Evolutionary conservation across 2,329 filamentous ascomycete genomes (phyloP).

Genomic region (Knufia petricola): DNA sequence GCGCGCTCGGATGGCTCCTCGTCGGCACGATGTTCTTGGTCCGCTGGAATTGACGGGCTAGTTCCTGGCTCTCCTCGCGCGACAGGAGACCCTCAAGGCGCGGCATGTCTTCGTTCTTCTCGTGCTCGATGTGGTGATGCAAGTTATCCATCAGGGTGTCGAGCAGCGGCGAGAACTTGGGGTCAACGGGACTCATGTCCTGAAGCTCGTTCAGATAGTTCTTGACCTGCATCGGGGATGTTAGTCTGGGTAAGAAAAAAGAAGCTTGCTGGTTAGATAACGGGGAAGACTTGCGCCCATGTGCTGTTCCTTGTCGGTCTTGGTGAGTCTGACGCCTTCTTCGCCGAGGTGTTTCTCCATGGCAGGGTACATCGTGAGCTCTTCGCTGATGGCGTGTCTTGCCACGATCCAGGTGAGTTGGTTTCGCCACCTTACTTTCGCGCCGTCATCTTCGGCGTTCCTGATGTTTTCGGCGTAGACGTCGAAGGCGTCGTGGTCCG

Average conservation of each 20-base stretch:
- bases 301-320: constrained; percentile 42
- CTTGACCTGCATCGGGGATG: constrained; percentile 38
- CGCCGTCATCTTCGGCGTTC: constrained; percentile 33
- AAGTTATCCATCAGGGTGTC: constrained; percentile 37
- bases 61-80: constrained; percentile 26
- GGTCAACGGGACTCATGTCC: constrained; percentile 31
- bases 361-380: constrained; percentile 46
- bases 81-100: constrained; percentile 38
- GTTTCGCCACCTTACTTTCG: constrained; percentile 39
- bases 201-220: constrained; percentile 43
- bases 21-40: constrained; percentile 48
- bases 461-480: constrained; percentile 37
- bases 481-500: constrained; percentile 36
- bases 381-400: constrained; percentile 43
- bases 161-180: constrained; percentile 37
- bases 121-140: constrained; percentile 40
- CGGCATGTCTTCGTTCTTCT: constrained; percentile 43
- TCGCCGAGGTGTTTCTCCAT: constrained; percentile 40
- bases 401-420: constrained; percentile 46
- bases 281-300: constrained; percentile 29
- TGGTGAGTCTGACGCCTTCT: constrained; percentile 36
- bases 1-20: constrained; percentile 42
- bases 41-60: constrained; percentile 38
- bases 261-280: no score
- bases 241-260: not conserved